Conservation (phyloP, 345 rosid species). For the Sisymbrium irio region DNA sequence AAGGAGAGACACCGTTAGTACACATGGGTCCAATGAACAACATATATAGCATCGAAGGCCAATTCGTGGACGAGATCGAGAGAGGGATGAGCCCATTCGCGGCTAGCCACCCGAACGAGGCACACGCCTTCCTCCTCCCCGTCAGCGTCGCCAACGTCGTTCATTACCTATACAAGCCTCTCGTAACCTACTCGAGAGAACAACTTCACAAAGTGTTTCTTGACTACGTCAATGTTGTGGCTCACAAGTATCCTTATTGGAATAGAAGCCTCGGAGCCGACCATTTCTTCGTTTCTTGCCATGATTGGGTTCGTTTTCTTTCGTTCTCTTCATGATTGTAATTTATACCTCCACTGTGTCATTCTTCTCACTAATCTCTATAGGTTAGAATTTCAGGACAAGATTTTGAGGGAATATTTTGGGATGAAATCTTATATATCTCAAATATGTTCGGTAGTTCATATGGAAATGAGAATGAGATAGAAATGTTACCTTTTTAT, state of each 20-base stretch:
- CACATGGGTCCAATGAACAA: constrained; percentile 45
- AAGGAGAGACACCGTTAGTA: constrained; percentile 47
- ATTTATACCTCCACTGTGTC: not conserved
- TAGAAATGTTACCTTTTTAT: no score
- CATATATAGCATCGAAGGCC: constrained; percentile 54
- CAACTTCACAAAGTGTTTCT: constrained; percentile 30
- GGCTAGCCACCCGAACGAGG: constrained; percentile 44
- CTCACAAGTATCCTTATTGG: constrained; percentile 53
- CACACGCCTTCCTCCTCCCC: constrained; percentile 49
- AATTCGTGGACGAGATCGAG: constrained; percentile 52
- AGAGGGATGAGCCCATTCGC: constrained; percentile 33
- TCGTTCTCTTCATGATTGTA: not conserved
- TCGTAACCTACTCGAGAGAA: constrained; percentile 34
- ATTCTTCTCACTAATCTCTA: not conserved
- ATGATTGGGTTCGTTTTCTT: constrained; percentile 49
- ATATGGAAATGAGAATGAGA: no score
- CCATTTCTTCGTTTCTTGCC: constrained; percentile 56
- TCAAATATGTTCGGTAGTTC: no score
- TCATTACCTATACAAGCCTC: constrained; percentile 39
- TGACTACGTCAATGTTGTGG: constrained; percentile 39
- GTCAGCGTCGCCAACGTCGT: constrained; percentile 41
- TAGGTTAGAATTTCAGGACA: not conserved
- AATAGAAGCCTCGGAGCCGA: constrained; percentile 51
- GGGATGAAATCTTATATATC: no score
- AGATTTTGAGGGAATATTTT: no score